Conservation (phyloP, 176 grass and related monocot species). For the Carex pumila region DNA sequence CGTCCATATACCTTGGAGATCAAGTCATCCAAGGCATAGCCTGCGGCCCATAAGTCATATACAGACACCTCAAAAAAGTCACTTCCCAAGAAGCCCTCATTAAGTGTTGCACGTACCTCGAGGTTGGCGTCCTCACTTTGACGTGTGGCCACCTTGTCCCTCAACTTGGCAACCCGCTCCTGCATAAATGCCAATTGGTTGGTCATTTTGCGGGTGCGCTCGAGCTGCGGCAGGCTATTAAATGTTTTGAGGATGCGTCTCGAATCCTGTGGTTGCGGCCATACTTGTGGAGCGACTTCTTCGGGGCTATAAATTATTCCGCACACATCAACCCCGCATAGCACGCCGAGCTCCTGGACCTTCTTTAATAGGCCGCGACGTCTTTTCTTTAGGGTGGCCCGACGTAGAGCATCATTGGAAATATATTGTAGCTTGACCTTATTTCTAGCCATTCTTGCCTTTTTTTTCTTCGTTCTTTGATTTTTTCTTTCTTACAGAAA, state of each 20-base stretch:
- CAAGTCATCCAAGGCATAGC: too few relatives aligned
- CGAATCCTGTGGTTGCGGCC: not conserved
- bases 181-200: not conserved
- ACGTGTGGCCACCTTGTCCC: not conserved
- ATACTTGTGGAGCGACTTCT: slow-evolving; percentile 14
- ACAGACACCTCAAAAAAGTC: not conserved
- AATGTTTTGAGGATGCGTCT: not conserved
- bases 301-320: slow-evolving; percentile 6
- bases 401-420: not conserved
- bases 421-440: slow-evolving; percentile 29
- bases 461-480: not conserved
- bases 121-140: not conserved
- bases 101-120: not conserved
- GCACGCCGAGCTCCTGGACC: slow-evolving; percentile 17
- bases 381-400: slow-evolving; percentile 2
- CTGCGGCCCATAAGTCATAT: too few relatives aligned
- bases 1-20: not conserved
- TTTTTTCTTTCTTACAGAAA: not conserved
- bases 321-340: slow-evolving; percentile 17
- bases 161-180: not conserved
- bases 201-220: slow-evolving; percentile 10
- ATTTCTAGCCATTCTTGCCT: slow-evolving; percentile 25
- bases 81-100: not conserved
- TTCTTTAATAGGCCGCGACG: slow-evolving; percentile 14
- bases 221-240: not conserved